Evolutionary conservation across 1,284 basidiomycete genomes (phyloP).

Genomic region (Trametes pubescens): DNA sequence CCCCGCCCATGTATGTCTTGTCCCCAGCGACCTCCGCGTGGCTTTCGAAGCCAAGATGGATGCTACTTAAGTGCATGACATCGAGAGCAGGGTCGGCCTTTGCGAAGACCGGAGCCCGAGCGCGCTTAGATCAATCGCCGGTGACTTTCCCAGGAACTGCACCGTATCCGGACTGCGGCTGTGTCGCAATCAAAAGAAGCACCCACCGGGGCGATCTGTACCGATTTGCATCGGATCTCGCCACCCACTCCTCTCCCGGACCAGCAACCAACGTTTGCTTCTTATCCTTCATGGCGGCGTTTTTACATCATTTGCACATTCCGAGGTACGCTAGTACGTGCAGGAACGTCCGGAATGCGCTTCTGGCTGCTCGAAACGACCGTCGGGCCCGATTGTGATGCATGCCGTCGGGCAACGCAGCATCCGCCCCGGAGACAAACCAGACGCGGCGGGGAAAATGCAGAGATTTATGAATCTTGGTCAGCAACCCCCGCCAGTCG

Average conservation of each 20-base stretch:
- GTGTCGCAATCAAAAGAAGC: constrained; percentile 17
- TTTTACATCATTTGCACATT: neutral
- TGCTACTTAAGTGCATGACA: neutral
- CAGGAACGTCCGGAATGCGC: too few species aligned
- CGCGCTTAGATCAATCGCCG: neutral
- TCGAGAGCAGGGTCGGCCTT: neutral
- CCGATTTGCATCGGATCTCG: constrained; percentile 4
- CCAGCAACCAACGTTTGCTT: neutral
- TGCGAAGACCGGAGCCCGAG: neutral
- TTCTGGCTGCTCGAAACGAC: neutral
- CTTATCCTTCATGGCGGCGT: neutral
- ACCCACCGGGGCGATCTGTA: constrained; percentile 6
- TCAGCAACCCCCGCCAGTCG: neutral
- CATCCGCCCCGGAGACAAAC: constrained; percentile 1
- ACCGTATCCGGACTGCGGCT: constrained; percentile 11
- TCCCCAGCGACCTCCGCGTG: neutral
- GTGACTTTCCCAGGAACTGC: constrained; percentile 4
- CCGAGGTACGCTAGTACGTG: too few species aligned
- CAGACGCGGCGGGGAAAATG: neutral
- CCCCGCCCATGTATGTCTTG: neutral
- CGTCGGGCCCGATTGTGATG: neutral
- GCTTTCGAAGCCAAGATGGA: neutral
- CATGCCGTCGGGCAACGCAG: neutral
- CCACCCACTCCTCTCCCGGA: neutral
- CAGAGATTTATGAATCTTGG: neutral